Base-by-base conservation (phyloP, 495 filamentous ascomycete species). In the Aspergillus ostianus region DNA sequence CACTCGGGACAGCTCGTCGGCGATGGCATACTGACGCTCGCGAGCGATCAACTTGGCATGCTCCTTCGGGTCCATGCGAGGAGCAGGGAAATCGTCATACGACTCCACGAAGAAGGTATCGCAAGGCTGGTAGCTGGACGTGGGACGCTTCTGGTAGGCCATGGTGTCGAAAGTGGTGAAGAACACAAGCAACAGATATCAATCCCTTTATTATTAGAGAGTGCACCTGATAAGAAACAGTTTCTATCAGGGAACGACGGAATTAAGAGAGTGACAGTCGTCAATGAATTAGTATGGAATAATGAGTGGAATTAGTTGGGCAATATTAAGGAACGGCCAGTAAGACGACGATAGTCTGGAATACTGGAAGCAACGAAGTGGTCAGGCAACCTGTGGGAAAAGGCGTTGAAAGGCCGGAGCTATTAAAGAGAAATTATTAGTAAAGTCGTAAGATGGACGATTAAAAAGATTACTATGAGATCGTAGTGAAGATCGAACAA, bases 91-190 rank as follows among this genome's bases (percentile, higher is more conserved):
- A 62, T 87, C 85, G 60, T 93, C 87, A 64, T 91, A 84, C 54
- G 83, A 83, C 73, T 98, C 94, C 62, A 96, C 88, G 72, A 98
- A 97, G 77, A 88, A 97, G 66, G 83, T 89, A 55, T 90, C 86
- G 68, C 88, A 91, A 45, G 76, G 80, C 68, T 82, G 82, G 68
- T 72, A 80, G 72, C 71, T 75, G 68, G 85, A 80, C 48, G 68
- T 66, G 54, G 76, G 75, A 64, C 73, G 75, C 48, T 71, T 72
- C 57, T 84, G 77, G 77, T 84, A 90, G 62, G 89, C 90, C 93
- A 97, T 97, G 69, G 70, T 87, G 83, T 75, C 51, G 59, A 60
- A 50, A 59, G 21, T 62, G 56, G 50, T 61, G 56, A 57, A 45
- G 44, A 64, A 64, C 52, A 57, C 64, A 59, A 67, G 50, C 44